A percentile compares a stretch with the other conserved stretches of the same genome.
These are phyloP conservation scores for Prunus yedoensis DNA, from an alignment of 331 rosid genomes.

Conservation along the genomic window DNA sequence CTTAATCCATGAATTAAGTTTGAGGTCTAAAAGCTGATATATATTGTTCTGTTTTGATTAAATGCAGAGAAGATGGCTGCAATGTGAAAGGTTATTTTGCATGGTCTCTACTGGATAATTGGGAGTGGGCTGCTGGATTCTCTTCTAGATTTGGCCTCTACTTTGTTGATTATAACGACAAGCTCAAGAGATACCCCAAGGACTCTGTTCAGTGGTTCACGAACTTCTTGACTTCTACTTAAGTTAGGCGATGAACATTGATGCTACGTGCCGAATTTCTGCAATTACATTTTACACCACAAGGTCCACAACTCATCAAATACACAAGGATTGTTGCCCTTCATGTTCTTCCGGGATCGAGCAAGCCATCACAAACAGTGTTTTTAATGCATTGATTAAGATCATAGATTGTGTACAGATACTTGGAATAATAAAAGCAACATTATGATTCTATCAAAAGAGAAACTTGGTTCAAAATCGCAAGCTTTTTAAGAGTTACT, in stretches of 20 bases:
- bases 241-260: conserved; percentile 2
- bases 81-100: conserved; percentile 92
- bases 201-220: conserved; percentile 84
- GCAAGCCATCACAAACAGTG: not conserved
- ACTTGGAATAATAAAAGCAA: not conserved
- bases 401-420: not conserved
- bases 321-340: not conserved
- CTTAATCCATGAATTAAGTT: not conserved
- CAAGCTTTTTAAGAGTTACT: not conserved
- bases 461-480: not conserved
- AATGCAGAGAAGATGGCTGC: conserved; percentile 84
- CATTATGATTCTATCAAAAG: not conserved
- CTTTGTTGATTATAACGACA: conserved; percentile 70
- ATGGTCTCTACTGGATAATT: conserved; percentile 91
- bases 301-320: not conserved
- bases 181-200: conserved; percentile 89
- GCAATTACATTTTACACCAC: not conserved
- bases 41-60: conserved; percentile 19
- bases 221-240: conserved; percentile 57
- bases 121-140: conserved; percentile 95
- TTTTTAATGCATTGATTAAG: not conserved
- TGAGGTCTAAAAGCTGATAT: conserved; percentile 15
- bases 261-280: not conserved
- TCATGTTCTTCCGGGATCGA: not conserved
- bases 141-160: conserved; percentile 80